Conservation (phyloP, 1,284 basidiomycete genomes). For the Trametes polyzona region DNA sequence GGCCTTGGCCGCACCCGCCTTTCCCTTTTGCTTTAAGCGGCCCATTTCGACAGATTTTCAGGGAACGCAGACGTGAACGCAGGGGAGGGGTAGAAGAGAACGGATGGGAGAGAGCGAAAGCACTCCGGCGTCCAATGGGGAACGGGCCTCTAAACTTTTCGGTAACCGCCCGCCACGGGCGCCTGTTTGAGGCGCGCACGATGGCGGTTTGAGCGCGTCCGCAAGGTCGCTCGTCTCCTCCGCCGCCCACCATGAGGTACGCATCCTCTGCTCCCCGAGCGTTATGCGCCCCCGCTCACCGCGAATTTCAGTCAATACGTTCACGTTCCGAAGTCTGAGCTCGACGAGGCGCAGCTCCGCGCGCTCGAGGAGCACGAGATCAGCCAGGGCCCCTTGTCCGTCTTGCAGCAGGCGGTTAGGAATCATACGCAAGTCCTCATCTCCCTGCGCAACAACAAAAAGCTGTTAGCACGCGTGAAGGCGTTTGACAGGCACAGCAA, state of each 20-base stretch:
- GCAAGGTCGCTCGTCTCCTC: conserved; percentile 15
- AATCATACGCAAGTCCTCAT: conserved; percentile 99
- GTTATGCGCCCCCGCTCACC: conserved; percentile 2
- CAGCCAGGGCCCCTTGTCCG: conserved; percentile 95
- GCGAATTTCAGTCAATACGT: conserved; percentile 82
- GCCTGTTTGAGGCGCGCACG: conserved; percentile 12
- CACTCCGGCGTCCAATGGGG: conserved; percentile 23
- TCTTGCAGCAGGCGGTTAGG: conserved; percentile 96
- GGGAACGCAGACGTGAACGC: background rate
- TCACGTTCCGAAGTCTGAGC: conserved; percentile 95
- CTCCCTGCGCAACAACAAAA: conserved; percentile 98
- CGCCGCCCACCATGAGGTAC: conserved; percentile 39
- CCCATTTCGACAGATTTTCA: conserved; percentile 63
- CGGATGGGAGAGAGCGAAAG: conserved; percentile 7
- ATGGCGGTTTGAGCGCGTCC: conserved; percentile 16
- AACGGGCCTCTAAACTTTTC: conserved; percentile 36
- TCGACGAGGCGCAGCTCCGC: conserved; percentile 95
- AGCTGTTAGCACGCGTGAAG: conserved; percentile 96
- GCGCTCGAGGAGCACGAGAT: conserved; percentile 98
- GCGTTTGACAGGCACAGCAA: conserved; percentile 99
- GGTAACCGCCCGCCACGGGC: conserved; percentile 19
- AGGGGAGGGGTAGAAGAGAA: background rate
- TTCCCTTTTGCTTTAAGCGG: conserved; percentile 87
- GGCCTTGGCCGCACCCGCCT: conserved; percentile 93
- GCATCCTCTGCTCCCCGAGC: conserved; percentile 3